Conservation (phyloP, 2,329 filamentous ascomycete genomes). For the Pezicula carpinea region DNA sequence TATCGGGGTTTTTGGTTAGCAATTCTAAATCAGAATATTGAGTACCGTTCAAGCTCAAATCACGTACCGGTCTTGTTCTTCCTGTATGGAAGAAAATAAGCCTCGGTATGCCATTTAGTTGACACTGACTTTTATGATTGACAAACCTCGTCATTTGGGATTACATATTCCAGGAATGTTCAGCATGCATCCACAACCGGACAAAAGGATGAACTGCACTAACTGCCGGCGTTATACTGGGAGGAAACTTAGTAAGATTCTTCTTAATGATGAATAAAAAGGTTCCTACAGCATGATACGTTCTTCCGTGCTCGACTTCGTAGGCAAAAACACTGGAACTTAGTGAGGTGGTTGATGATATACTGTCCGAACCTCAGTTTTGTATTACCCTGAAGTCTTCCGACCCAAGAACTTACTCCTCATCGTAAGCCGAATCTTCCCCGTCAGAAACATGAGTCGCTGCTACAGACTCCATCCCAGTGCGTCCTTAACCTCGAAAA, state of each 20-base stretch:
- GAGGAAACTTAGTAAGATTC: neutral
- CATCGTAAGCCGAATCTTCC: too few species aligned
- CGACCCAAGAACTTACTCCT: too few species aligned
- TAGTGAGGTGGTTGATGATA: neutral
- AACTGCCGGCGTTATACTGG: constrained; percentile 12
- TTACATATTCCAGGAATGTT: constrained; percentile 15
- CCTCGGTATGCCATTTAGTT: neutral
- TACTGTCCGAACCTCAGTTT: neutral
- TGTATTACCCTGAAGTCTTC: too few species aligned
- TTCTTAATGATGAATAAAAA: neutral
- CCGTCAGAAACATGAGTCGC: too few species aligned
- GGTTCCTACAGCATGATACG: constrained; percentile 12
- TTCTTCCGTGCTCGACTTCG: constrained; percentile 14
- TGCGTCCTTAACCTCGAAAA: too few species aligned
- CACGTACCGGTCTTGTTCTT: constrained; percentile 9
- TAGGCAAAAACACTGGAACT: neutral
- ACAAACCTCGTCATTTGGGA: constrained; percentile 17
- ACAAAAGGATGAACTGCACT: neutral
- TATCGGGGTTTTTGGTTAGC: too few species aligned
- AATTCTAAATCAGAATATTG: too few species aligned
- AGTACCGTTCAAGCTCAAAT: constrained; percentile 11
- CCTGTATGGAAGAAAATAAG: neutral
- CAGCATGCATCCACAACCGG: neutral
- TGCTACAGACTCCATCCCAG: too few species aligned
- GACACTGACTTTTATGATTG: neutral